A percentile compares a stretch with the other conserved stretches of the same genome.
phyloP scores from a whole-genome alignment of 495 filamentous ascomycete genomes.

The Hyaloscypha variabilis region DNA sequence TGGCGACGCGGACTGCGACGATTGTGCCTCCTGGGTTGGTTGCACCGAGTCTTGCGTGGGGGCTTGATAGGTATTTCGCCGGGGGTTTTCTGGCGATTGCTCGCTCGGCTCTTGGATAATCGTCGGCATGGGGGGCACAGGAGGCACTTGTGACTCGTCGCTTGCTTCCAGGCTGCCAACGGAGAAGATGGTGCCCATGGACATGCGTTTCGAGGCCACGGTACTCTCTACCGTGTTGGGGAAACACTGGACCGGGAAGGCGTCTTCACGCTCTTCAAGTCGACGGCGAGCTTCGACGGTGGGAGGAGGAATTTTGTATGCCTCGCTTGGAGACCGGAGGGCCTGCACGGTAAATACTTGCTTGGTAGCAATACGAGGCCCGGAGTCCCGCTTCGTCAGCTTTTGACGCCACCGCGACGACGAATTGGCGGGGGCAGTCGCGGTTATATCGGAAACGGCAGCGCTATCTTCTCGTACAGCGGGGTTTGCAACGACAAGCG shows the following conservation, averaged over 20 bases:
- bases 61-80: neutral
- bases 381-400: neutral
- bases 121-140: conserved; percentile 15
- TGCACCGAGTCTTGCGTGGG: neutral
- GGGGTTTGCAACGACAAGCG: neutral
- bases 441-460: neutral
- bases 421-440: neutral
- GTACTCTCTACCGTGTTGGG: conserved; percentile 23
- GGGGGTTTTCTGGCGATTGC: neutral
- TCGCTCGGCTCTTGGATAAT: conserved; percentile 16
- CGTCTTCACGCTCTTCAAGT: conserved; percentile 19
- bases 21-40: neutral
- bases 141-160: conserved; percentile 23
- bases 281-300: conserved; percentile 12
- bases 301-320: conserved; percentile 17
- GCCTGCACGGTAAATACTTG: conserved; percentile 25
- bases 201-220: conserved; percentile 2
- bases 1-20: neutral
- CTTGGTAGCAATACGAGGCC: neutral
- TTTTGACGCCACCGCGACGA: neutral
- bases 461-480: neutral
- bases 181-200: conserved; percentile 29
- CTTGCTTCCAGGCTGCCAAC: conserved; percentile 28
- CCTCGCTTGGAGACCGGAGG: conserved; percentile 5
- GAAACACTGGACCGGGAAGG: conserved; percentile 23